These are phyloP conservation scores for Ceratocystis diversiconidia DNA, from an alignment of 2,329 filamentous ascomycete genomes.

Conservation along the genomic window DNA sequence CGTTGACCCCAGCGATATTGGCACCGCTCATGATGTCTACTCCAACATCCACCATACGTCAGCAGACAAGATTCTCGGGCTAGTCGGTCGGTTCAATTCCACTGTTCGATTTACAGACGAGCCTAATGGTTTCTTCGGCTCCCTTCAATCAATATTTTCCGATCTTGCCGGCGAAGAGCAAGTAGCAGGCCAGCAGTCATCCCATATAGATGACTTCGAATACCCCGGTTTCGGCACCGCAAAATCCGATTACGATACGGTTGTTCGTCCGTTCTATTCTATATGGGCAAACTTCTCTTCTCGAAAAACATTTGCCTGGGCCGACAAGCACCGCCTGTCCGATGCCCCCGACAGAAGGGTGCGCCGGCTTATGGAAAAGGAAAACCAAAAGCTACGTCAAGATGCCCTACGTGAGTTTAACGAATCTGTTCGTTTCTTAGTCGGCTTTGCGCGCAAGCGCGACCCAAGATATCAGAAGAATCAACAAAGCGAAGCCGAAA, in stretches of 20 bases:
- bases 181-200: conserved; percentile 26
- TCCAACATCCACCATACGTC: conserved; percentile 63
- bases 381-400: conserved; percentile 74
- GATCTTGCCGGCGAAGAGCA: conserved; percentile 65
- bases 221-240: conserved; percentile 76
- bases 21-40: conserved; percentile 42
- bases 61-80: conserved; percentile 59
- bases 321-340: conserved; percentile 65
- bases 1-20: conserved; percentile 34
- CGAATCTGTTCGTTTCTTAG: conserved; percentile 72
- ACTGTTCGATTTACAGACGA: conserved; percentile 68
- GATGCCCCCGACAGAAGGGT: conserved; percentile 78
- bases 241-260: conserved; percentile 58
- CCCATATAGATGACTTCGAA: conserved; percentile 41
- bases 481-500: conserved; percentile 62
- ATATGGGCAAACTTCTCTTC: conserved; percentile 73
- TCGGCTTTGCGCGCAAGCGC: conserved; percentile 78
- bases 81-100: conserved; percentile 70
- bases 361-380: conserved; percentile 82
- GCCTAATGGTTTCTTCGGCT: conserved; percentile 71
- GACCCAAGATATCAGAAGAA: conserved; percentile 75
- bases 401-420: conserved; percentile 81
- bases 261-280: conserved; percentile 68
- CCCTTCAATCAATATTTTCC: conserved; percentile 61
- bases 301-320: conserved; percentile 76